A percentile compares a stretch with the other conserved stretches of the same genome.
Conservation (phyloP, 805 yeast genomes). For the Candida glaebosa region DNA sequence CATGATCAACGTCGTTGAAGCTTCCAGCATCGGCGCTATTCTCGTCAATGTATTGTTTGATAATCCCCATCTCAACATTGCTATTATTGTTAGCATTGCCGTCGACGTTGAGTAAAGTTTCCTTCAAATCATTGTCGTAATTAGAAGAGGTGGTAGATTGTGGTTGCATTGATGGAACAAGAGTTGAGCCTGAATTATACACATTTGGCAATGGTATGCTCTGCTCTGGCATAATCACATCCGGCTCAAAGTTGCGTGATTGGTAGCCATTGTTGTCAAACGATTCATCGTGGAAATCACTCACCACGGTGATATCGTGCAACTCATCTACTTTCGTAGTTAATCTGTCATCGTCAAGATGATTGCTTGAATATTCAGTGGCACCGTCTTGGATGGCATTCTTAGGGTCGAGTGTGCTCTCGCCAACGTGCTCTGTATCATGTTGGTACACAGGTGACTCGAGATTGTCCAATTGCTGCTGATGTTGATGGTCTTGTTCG, state of each 20-base stretch:
- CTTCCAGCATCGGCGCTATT: constrained; percentile 16
- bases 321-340: neutral
- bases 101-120: neutral
- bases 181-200: constrained; percentile 1
- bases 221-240: neutral
- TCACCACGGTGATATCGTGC: constrained; percentile 2
- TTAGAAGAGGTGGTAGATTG: constrained; percentile 2
- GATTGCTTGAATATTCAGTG: neutral
- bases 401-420: neutral
- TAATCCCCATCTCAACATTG: constrained; percentile 18
- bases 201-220: neutral
- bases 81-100: neutral
- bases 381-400: neutral
- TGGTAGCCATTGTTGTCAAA: neutral
- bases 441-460: neutral
- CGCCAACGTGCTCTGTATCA: neutral
- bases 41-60: constrained; percentile 15
- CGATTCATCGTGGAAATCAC: constrained; percentile 1
- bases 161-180: constrained; percentile 1
- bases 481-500: too few relatives aligned
- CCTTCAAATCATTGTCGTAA: constrained; percentile 5
- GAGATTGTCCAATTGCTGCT: too few relatives aligned
- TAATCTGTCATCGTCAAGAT: neutral
- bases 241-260: neutral
- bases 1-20: constrained; percentile 20